Conservation (phyloP, 805 yeast species). For the Torulaspora quercuum region DNA sequence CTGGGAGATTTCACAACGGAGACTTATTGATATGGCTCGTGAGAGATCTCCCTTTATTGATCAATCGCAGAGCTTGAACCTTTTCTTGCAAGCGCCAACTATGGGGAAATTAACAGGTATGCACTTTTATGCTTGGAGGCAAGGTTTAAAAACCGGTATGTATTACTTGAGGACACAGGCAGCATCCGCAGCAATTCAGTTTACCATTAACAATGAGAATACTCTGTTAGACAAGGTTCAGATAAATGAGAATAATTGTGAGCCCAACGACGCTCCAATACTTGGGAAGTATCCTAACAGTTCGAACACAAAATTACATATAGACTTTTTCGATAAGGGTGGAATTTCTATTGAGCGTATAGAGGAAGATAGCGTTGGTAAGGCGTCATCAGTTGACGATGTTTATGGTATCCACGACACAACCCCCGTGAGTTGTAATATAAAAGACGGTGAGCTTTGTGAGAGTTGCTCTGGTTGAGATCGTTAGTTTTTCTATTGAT, state of each 20-base stretch:
- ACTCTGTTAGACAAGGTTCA: conserved; percentile 9
- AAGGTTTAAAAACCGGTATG: conserved; percentile 96
- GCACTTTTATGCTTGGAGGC: conserved; percentile 98
- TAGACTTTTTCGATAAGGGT: conserved; percentile 21
- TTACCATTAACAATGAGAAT: conserved; percentile 61
- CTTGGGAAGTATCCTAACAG: conserved; percentile 15
- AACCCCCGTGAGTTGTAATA: conserved; percentile 88
- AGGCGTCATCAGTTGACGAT: conserved; percentile 37
- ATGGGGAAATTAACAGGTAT: conserved; percentile 92
- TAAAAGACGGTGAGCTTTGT: conserved; percentile 88
- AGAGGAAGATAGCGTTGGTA: conserved; percentile 39
- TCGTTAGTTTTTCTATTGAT: neutral
- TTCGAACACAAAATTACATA: conserved; percentile 22
- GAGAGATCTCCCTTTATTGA: conserved; percentile 80
- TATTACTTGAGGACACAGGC: conserved; percentile 95
- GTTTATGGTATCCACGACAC: conserved; percentile 82
- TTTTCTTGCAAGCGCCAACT: conserved; percentile 81
- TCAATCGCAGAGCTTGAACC: conserved; percentile 89
- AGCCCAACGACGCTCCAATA: conserved; percentile 58
- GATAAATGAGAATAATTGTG: conserved; percentile 22
- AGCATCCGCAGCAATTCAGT: conserved; percentile 93
- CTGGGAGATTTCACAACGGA: conserved; percentile 90
- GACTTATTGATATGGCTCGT: conserved; percentile 77
- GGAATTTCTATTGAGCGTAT: conserved; percentile 41
- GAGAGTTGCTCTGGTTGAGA: conserved; percentile 93